A percentile compares a stretch with the other conserved stretches of the same genome.
Conservation (phyloP, 1,139 yeast species). For the Blastobotrys apis region DNA sequence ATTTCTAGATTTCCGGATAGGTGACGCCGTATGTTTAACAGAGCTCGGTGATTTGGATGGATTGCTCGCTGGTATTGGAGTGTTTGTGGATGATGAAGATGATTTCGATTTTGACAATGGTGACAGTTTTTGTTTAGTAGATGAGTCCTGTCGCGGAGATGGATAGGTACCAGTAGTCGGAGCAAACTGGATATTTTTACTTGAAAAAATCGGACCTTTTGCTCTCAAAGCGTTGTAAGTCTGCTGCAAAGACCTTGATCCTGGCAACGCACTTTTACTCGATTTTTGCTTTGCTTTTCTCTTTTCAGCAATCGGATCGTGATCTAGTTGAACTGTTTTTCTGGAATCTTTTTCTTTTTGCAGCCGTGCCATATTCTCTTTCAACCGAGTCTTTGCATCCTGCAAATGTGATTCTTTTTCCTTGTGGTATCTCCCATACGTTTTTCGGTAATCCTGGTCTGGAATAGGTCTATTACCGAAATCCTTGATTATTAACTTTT, state of each 20-base stretch:
- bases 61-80: too few species aligned
- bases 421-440: slow-evolving; percentile 24
- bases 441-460: slow-evolving; percentile 15
- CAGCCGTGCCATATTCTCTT: slow-evolving; percentile 23
- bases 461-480: slow-evolving; percentile 29
- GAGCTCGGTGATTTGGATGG: too few species aligned
- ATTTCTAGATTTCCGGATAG: slow-evolving; percentile 2
- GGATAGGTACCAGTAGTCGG: slow-evolving; percentile 1
- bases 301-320: slow-evolving; percentile 24
- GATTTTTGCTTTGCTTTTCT: slow-evolving; percentile 18
- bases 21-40: slow-evolving; percentile 3
- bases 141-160: background rate
- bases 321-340: slow-evolving; percentile 27
- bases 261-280: slow-evolving; percentile 18
- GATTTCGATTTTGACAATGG: too few species aligned
- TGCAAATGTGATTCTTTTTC: slow-evolving; percentile 26
- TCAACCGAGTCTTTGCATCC: slow-evolving; percentile 27
- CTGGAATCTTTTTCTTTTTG: slow-evolving; percentile 26
- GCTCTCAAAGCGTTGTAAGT: slow-evolving; percentile 13
- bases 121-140: background rate
- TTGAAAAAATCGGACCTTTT: slow-evolving; percentile 28
- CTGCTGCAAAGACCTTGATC: slow-evolving; percentile 18
- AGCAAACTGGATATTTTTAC: slow-evolving; percentile 24
- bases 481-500: slow-evolving; percentile 24
- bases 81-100: too few species aligned